Evolutionary conservation across 202 grass and related monocot species (phyloP).

Genomic region (Dendrocalamus latiflorus): DNA sequence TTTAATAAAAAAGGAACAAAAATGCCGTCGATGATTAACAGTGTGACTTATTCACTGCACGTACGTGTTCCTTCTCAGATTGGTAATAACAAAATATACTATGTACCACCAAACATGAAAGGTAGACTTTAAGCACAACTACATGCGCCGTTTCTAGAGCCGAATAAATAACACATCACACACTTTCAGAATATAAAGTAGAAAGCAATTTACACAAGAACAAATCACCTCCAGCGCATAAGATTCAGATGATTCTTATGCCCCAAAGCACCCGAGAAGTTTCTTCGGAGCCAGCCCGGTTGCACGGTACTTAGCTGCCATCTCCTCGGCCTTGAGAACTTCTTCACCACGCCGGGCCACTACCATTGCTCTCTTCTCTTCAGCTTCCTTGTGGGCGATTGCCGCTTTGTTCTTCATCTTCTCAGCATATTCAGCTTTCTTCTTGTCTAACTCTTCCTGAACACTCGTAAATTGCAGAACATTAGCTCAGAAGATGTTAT

Average conservation of each 20-base stretch:
- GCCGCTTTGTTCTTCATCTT: constrained; percentile 65
- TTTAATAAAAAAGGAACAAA: neutral
- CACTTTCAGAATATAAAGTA: neutral
- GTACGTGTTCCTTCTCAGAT: neutral
- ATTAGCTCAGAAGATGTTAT: neutral
- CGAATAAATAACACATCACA: neutral
- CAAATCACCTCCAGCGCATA: neutral
- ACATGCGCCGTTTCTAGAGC: neutral
- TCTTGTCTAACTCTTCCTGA: constrained; percentile 64
- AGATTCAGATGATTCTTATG: neutral
- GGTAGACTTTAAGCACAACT: neutral
- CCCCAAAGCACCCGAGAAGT: constrained; percentile 53
- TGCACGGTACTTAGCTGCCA: constrained; percentile 54
- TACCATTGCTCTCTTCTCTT: constrained; percentile 57
- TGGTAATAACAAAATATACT: neutral
- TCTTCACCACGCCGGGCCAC: constrained; percentile 46
- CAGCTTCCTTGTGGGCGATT: constrained; percentile 44
- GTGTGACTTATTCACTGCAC: neutral
- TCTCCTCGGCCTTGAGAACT: constrained; percentile 58
- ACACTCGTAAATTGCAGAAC: neutral
- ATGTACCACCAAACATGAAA: neutral
- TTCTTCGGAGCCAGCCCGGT: constrained; percentile 55
- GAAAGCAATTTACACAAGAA: neutral
- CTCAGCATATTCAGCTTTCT: too few species aligned
- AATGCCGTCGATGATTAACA: neutral